phyloP scores from a whole-genome alignment of 495 filamentous ascomycete species.

The Talaromyces nanjingensis region DNA sequence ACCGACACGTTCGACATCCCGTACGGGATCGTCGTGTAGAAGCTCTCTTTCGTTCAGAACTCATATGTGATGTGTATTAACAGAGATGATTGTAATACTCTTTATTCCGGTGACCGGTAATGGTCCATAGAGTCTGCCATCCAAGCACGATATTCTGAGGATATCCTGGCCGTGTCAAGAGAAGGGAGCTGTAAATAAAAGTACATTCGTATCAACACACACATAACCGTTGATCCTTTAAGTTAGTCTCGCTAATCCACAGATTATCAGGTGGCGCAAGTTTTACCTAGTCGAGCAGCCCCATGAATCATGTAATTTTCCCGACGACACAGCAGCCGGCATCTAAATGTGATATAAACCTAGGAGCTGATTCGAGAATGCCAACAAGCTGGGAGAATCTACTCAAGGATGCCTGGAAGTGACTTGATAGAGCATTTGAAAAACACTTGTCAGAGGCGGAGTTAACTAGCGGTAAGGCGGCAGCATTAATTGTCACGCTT shows the following conservation, averaged over 20 bases:
- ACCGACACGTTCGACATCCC: slow-evolving; percentile 17
- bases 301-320: not conserved
- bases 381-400: not conserved
- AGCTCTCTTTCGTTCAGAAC: not conserved
- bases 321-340: not conserved
- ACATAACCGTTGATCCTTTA: too few relatives aligned
- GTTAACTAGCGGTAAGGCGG: not conserved
- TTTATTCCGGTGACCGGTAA: not conserved
- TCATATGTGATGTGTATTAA: not conserved
- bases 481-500: not conserved
- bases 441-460: not conserved
- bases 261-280: not conserved
- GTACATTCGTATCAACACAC: too few relatives aligned
- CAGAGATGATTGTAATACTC: not conserved
- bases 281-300: not conserved
- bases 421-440: too few relatives aligned
- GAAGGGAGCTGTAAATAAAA: too few relatives aligned
- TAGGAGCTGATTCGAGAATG: too few relatives aligned
- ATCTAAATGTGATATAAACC: not conserved
- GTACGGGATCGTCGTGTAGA: slow-evolving; percentile 7
- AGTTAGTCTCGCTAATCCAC: not conserved
- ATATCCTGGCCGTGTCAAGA: too few relatives aligned
- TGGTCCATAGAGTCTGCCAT: not conserved
- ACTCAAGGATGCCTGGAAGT: not conserved
- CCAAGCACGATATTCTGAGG: too few relatives aligned